Evolutionary conservation across 805 yeast species (phyloP).

Genomic region (Cyberlindnera maritima): DNA sequence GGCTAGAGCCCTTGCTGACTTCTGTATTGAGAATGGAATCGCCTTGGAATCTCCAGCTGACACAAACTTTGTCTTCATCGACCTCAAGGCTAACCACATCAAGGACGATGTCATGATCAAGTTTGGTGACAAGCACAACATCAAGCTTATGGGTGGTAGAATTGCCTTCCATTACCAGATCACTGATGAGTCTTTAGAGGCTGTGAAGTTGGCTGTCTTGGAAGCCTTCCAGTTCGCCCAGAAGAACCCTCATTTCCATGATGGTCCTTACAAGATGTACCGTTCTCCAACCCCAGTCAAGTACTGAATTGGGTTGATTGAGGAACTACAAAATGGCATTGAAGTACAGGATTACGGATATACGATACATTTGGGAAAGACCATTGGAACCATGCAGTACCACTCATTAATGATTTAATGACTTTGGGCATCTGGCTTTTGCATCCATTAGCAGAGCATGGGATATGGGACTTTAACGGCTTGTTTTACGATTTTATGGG

Average conservation of each 20-base stretch:
- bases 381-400: not conserved
- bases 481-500: constrained; percentile 10
- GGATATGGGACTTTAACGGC: not conserved
- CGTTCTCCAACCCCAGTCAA: constrained; percentile 37
- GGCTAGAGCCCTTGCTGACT: constrained; percentile 50
- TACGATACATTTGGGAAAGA: not conserved
- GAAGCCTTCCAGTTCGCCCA: constrained; percentile 57
- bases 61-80: constrained; percentile 81
- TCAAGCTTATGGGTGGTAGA: constrained; percentile 70
- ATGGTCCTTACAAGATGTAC: constrained; percentile 47
- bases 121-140: constrained; percentile 52
- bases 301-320: constrained; percentile 17
- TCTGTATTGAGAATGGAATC: constrained; percentile 51
- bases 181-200: constrained; percentile 51
- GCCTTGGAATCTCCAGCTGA: constrained; percentile 67
- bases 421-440: no score
- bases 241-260: constrained; percentile 47
- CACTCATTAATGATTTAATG: no score
- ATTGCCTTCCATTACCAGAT: constrained; percentile 79
- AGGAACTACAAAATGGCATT: constrained; percentile 27
- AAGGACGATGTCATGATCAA: constrained; percentile 52
- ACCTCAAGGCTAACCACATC: constrained; percentile 45
- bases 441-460: no score
- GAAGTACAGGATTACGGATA: constrained; percentile 5
- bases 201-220: constrained; percentile 51